phyloP scores from a whole-genome alignment of 495 filamentous ascomycete genomes.

The Xylaria longipes region DNA sequence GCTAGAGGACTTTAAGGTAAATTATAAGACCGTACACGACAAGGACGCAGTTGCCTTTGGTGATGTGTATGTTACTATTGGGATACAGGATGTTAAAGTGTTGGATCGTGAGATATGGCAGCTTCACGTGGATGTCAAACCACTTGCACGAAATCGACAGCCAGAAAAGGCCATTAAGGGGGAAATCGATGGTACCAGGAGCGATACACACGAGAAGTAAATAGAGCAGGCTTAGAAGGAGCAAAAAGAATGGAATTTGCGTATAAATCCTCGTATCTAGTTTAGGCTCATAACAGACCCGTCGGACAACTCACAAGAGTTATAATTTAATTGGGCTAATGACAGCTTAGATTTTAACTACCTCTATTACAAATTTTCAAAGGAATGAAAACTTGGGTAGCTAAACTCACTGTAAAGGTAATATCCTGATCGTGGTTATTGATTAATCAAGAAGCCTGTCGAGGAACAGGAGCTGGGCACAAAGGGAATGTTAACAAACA shows the following conservation, averaged over 20 bases:
- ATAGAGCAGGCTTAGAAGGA: background rate
- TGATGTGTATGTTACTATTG: background rate
- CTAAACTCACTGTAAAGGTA: too few relatives aligned
- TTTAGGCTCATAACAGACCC: background rate
- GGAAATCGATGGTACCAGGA: background rate
- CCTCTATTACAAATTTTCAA: too few relatives aligned
- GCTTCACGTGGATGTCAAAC: background rate
- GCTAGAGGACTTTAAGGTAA: background rate
- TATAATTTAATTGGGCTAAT: background rate
- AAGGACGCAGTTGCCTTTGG: background rate
- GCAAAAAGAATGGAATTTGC: background rate
- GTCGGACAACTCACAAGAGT: background rate
- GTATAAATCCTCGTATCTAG: background rate
- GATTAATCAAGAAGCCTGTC: too few relatives aligned
- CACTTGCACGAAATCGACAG: background rate
- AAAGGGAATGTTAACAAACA: too few relatives aligned
- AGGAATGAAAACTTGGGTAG: too few relatives aligned
- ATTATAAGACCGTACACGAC: background rate
- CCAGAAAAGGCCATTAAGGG: background rate
- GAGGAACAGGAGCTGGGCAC: too few relatives aligned
- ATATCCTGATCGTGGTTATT: too few relatives aligned
- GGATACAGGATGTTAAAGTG: background rate
- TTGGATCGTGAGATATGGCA: conserved; percentile 5
- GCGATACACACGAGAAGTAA: background rate
- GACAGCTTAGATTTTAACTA: background rate